These are phyloP conservation scores for Myochromella boudieri DNA, from an alignment of 768 basidiomycete species.

Conservation along the genomic window DNA sequence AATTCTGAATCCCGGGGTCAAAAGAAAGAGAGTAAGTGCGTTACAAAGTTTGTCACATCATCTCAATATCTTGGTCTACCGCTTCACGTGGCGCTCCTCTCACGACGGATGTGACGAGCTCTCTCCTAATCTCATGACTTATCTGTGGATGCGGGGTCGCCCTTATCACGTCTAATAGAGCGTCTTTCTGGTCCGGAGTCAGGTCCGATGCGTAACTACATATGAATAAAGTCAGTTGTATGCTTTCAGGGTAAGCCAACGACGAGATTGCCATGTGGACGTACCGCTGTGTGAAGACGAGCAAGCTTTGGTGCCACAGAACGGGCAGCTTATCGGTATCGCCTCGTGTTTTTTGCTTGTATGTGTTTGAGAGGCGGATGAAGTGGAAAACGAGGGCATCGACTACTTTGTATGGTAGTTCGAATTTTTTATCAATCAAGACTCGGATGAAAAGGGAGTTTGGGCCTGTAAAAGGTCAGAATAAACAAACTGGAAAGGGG, in stretches of 20 bases:
- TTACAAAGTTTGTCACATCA: conserved; percentile 58
- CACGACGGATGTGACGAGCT: conserved; percentile 83
- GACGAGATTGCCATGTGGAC: conserved; percentile 11
- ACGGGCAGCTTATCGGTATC: conserved; percentile 89
- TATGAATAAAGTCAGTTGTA: conserved; percentile 4
- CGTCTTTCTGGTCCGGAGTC: conserved; percentile 97
- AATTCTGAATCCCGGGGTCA: no score
- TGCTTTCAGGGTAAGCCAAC: background rate
- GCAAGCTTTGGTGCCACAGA: conserved; percentile 95
- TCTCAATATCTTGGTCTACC: conserved; percentile 63
- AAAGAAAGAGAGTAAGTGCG: no score
- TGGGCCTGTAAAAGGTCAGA: conserved; percentile 52
- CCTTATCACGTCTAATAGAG: conserved; percentile 89
- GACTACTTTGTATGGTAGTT: conserved; percentile 95
- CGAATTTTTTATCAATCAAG: conserved; percentile 95
- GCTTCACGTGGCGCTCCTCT: conserved; percentile 77
- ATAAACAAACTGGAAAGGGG: background rate
- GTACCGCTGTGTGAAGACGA: conserved; percentile 92
- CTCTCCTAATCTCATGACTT: conserved; percentile 85
- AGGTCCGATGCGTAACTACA: conserved; percentile 90
- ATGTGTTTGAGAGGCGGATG: conserved; percentile 90
- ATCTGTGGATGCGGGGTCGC: conserved; percentile 87
- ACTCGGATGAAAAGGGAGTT: conserved; percentile 98
- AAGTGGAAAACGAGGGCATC: conserved; percentile 98
- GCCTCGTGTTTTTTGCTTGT: conserved; percentile 68